Base-by-base conservation (phyloP, 2,329 filamentous ascomycete genomes). In the Aspergillus alliaceus region DNA sequence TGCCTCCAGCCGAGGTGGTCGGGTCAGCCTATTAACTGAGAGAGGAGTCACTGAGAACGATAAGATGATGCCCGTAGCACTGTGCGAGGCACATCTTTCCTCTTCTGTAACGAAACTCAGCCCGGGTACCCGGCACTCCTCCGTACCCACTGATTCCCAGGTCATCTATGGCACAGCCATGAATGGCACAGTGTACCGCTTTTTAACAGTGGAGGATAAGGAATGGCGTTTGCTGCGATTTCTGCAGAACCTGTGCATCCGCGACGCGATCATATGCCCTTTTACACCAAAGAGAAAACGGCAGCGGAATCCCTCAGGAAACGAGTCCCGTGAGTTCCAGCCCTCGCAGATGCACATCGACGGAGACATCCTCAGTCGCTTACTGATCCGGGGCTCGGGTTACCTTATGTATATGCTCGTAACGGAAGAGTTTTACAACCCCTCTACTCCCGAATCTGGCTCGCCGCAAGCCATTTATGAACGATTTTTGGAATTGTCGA, bases 191-290 rank as follows among this genome's bases (percentile, higher is more conserved):
- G 66, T 93, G 24, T 84, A 85, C 60, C 84, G 89, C 55, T 88
- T 97, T 64, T 83, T 83, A 1, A 75, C 93, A 14, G 75, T 98
- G 0, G 77, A 81, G 9, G 66, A 82, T 18, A 73, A 83, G 2
- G 82, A 87, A 7, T 90, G 88, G 84, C 80, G 82, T 6, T 78
- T 96, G 4, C 79, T 98, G 5, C 82, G 83, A 56, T 86, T 93
- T 60, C 69, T 97, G 1, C 88, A 96, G 67, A 88, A 89, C 57
- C 70, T 96, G 48, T 86, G 84, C 27, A 71, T 81, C 47, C 71
- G 74, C 25, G 82, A 80, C 25, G 66, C 71, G 6, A 62, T 68
- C 3, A 72, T 86, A 12, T 85, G 80, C 57, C 81, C 84, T 3
- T 84, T 83, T 59, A 72, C 72, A 2, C 71, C 73, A 25, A 72